Evolutionary conservation across 139 green algal genomes (phyloP), one percentile per base, ranked within the genome.

Genomic region (Volvox africanus): DNA sequence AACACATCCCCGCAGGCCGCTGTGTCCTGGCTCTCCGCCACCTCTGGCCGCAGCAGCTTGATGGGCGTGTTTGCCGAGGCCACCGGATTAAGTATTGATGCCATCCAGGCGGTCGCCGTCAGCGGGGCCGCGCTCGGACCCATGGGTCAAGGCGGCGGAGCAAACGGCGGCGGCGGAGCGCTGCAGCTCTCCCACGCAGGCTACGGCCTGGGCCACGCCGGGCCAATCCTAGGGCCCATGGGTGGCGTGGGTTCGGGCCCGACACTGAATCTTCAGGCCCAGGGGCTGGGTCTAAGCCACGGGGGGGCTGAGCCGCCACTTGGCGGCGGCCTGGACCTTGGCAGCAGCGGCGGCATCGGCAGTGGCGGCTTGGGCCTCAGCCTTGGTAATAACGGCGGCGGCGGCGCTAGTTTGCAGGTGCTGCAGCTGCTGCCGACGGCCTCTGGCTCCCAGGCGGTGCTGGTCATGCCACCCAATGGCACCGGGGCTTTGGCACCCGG

Each of bases 91-190:
- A 18, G 50, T 2, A 1, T 81, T 24, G 86, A 90, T 5, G 86
- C 86, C 50, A 83, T 90, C 20, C 86, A 83, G n/a, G 85, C 85
- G 1, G 85, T 89, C 19, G 85, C 85, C 18, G 37, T 61, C 69
- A 89, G 69, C 69, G 69, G 85, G 24, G 67, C 83, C 2, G 26
- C 68, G 0, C 84, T 81, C 30, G 68, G 35, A 50, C 36, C 68
- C 68, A 69, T 69, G 50, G 80, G 80, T 28, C 50, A 67, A 18
- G 50, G 50, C 28, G 26, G 24, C 50, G 50, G 80, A n/a, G 80
- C 0, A 1, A 55, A 55, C 44, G 44, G 44, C 44, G 80, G 50
- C 20, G 37, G 80, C 14, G 80, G 78, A 13, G 78, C 0, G 11
- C 28, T 32, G 78, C 78, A 84, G 36, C 78, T 84, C 17, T 44